A percentile compares a stretch with the other conserved stretches of the same genome.
Conservation (phyloP, 2,329 filamentous ascomycete genomes). For the Nothopassalora personata region DNA sequence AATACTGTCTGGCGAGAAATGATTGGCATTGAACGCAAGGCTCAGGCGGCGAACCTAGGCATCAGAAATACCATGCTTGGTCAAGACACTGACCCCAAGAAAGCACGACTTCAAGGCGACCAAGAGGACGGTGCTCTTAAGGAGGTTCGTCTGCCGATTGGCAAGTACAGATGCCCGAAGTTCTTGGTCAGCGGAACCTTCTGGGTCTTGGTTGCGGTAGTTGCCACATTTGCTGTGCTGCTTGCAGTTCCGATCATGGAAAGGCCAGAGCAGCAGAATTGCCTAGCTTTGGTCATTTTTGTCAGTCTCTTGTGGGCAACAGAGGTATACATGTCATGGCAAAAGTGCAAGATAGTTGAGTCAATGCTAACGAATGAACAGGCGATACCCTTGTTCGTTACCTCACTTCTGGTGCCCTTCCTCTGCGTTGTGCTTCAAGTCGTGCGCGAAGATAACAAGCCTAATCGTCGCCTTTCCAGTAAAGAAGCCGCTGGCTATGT, state of each 20-base stretch:
- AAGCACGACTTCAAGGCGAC: constrained; percentile 76
- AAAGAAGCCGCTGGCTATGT: constrained; percentile 78
- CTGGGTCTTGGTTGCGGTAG: constrained; percentile 64
- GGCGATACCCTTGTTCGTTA: constrained; percentile 96
- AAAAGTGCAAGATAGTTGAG: background rate
- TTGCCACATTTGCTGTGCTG: constrained; percentile 68
- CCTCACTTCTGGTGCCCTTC: constrained; percentile 88
- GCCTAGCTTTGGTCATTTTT: constrained; percentile 85
- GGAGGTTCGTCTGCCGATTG: constrained; percentile 72
- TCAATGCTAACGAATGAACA: constrained; percentile 35
- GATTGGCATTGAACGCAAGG: constrained; percentile 94
- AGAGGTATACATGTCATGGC: constrained; percentile 53
- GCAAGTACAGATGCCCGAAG: constrained; percentile 65
- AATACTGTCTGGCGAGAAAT: constrained; percentile 99
- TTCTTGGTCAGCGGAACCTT: constrained; percentile 84
- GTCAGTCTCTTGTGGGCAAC: constrained; percentile 95
- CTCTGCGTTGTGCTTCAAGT: constrained; percentile 82
- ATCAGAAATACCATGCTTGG: constrained; percentile 72
- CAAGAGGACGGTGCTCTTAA: constrained; percentile 62
- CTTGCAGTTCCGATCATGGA: constrained; percentile 77
- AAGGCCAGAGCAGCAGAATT: constrained; percentile 88
- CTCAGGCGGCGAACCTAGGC: constrained; percentile 88
- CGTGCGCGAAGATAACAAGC: constrained; percentile 68
- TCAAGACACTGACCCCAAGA: constrained; percentile 60
- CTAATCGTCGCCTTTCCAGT: constrained; percentile 65